phyloP scores from a whole-genome alignment of 2,329 filamentous ascomycete species.

The Cryphonectria naterciae region DNA sequence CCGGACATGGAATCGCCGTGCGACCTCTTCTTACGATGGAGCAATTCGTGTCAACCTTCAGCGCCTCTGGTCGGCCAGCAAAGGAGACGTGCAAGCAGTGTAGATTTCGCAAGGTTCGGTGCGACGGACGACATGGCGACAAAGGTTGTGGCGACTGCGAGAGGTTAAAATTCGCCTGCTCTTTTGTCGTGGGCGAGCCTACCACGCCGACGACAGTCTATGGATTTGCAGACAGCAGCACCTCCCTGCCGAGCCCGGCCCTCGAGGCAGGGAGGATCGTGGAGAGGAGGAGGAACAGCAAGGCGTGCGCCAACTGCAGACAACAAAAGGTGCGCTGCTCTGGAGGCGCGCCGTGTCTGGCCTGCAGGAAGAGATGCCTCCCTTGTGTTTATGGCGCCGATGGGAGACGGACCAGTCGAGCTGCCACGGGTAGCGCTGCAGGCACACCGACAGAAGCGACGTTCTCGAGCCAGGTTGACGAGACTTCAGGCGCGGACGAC shows the following conservation, averaged over 20 bases:
- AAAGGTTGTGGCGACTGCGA: conserved; percentile 28
- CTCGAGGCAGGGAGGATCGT: conserved; percentile 21
- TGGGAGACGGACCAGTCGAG: conserved; percentile 17
- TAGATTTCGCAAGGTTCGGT: conserved; percentile 27
- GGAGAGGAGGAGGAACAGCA: conserved; percentile 26
- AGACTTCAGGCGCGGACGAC: conserved; percentile 18
- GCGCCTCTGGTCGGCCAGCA: conserved; percentile 26
- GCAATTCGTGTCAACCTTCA: conserved; percentile 29
- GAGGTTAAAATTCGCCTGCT: conserved; percentile 27
- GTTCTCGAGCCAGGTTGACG: conserved; percentile 10
- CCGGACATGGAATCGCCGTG: not conserved
- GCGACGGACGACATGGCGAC: conserved; percentile 20
- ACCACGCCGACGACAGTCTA: conserved; percentile 19
- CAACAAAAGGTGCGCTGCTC: conserved; percentile 28
- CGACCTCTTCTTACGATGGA: conserved; percentile 22
- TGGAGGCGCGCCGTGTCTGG: conserved; percentile 22
- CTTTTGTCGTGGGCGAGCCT: conserved; percentile 25
- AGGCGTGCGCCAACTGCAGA: conserved; percentile 26
- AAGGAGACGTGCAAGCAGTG: conserved; percentile 30
- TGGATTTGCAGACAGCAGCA: conserved; percentile 10
- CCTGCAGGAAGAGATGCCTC: conserved; percentile 27
- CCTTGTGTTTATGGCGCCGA: conserved; percentile 24
- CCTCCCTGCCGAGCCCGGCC: conserved; percentile 17
- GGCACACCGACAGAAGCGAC: conserved; percentile 24
- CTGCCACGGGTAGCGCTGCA: conserved; percentile 9